Base-by-base conservation (phyloP, 1,284 basidiomycete genomes). In the Fomitiporia mediterranea region DNA sequence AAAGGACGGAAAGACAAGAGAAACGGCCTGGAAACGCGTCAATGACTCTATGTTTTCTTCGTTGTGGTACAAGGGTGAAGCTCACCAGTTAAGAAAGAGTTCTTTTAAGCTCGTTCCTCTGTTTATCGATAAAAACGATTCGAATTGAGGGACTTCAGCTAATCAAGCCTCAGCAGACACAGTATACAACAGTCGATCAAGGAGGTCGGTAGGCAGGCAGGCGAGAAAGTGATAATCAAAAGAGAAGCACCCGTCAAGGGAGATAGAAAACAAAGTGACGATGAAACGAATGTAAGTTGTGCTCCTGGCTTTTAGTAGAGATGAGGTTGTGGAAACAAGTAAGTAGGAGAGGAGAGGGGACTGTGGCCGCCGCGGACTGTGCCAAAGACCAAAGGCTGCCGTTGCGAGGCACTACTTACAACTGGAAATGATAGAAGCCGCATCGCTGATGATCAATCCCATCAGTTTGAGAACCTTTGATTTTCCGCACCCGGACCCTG, bases 191-290 rank as follows among this genome's bases (percentile, higher is more conserved):
- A n/a, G n/a, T n/a, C 32, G 32, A 34, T 6, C 32, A 34, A 34
- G 32, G 32, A 34, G 6, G 32, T 34, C 13, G 32, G 32, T 13
- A 37, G 30, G 25, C 42, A n/a, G 13, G 17, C 11, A 21, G 1
- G 15, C n/a, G n/a, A n/a, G 28, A 47, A 23, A 27, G 17, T n/a
- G n/a, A n/a, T n/a, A n/a, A n/a, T 25, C 35, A 38, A 34, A 13
- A 1, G 19, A 35, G 17, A 53, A 28, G 28, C n/a, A 38, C 54
- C 54, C 54, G 35, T 55, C 54, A 40, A 55, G 54, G 54, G 54
- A 44, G 30, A 47, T 19, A 4, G 13, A 30, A 7, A 25, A 17
- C 15, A 30, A 54, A 54, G n/a, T n/a, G n/a, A n/a, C n/a, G n/a
- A n/a, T n/a, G n/a, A n/a, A n/a, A n/a, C 13, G 53, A 54, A 19